Conservation (phyloP, 2,329 filamentous ascomycete species). For the Hirsutella minnesotensis region DNA sequence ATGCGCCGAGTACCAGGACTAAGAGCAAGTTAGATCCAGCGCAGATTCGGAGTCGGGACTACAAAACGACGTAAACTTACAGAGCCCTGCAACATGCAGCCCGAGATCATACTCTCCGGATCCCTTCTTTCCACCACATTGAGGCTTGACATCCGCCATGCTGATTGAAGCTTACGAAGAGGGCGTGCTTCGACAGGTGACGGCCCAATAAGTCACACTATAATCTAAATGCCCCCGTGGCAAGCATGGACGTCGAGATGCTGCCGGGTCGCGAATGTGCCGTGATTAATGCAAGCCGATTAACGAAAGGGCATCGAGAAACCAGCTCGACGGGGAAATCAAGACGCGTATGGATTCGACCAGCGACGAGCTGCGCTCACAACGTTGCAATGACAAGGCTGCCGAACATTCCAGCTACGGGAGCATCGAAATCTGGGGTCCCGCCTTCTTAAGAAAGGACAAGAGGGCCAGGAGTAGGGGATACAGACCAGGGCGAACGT, state of each 20-base stretch:
- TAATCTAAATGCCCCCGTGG: no score
- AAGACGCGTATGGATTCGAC: background rate
- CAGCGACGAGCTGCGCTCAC: background rate
- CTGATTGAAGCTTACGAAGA: no score
- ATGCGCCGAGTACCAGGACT: constrained; percentile 17
- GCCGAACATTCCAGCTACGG: background rate
- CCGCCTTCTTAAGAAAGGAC: background rate
- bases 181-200: no score
- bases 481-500: no score
- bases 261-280: no score
- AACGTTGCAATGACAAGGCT: background rate
- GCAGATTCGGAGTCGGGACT: no score
- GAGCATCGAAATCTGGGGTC: background rate
- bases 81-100: constrained; percentile 17
- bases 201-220: no score
- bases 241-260: background rate
- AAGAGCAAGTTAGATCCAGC: background rate
- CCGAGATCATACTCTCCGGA: constrained; percentile 13
- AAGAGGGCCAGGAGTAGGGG: no score
- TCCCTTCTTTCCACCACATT: constrained; percentile 12
- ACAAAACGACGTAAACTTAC: constrained; percentile 10
- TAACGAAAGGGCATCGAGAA: background rate
- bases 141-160: constrained; percentile 11
- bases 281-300: no score
- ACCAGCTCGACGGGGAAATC: background rate